A percentile compares a stretch with the other conserved stretches of the same genome.
These are phyloP conservation scores for Epicoccum nigrum DNA, from an alignment of 2,329 filamentous ascomycete genomes.

Conservation along the genomic window DNA sequence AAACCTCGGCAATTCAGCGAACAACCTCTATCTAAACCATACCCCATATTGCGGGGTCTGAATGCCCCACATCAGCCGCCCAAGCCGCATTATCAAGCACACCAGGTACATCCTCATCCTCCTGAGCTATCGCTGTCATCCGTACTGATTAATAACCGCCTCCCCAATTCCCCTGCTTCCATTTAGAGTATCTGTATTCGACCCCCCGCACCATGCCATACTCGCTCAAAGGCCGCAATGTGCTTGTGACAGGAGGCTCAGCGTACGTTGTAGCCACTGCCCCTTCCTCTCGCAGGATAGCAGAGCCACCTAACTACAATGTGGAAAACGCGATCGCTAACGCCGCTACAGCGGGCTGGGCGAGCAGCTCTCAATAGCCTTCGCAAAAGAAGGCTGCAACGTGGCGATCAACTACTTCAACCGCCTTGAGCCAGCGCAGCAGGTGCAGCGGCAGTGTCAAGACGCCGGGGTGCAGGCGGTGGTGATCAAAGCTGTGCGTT, in stretches of 20 bases:
- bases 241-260: conserved; percentile 69
- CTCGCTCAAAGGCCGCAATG: conserved; percentile 64
- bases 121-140: too few relatives aligned
- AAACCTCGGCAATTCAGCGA: conserved; percentile 7
- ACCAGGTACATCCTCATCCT: too few relatives aligned
- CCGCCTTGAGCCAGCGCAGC: conserved; percentile 64
- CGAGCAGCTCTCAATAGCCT: conserved; percentile 68
- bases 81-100: background rate
- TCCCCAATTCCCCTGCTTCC: too few relatives aligned
- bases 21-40: background rate
- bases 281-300: background rate
- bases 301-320: background rate
- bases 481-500: conserved; percentile 65
- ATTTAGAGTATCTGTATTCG: too few relatives aligned
- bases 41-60: conserved; percentile 11
- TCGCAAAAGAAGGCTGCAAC: conserved; percentile 71
- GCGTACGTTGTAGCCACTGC: conserved; percentile 53
- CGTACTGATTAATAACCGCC: background rate
- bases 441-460: conserved; percentile 63
- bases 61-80: conserved; percentile 6
- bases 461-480: conserved; percentile 58
- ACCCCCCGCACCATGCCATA: conserved; percentile 65
- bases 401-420: conserved; percentile 76
- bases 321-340: background rate
- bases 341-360: conserved; percentile 67